Base-by-base conservation (phyloP, 1,139 yeast species). In the Saccharomyces hybrid region DNA sequence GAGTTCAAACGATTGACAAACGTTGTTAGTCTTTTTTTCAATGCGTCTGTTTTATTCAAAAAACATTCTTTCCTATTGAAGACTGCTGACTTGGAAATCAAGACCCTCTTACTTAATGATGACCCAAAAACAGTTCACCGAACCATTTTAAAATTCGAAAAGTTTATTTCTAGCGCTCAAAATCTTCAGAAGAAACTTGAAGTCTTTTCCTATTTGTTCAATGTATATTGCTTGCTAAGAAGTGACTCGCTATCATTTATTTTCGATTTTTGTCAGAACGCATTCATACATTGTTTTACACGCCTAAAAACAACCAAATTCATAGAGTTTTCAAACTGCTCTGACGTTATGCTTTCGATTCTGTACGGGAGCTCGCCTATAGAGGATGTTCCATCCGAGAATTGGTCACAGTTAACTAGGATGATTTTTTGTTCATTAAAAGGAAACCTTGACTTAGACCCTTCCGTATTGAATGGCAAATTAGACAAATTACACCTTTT, bases 21-120 rank as follows among this genome's bases (percentile, higher is more conserved):
- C 54, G 54, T 73, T 2, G 63, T 70, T 2, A 72, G 68, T 52
- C 58, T 72, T 20, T 55, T 66, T 11, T 71, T 67, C 48, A 71
- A 71, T 53, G 53, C 59, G 5, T 66, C 63, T 26, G 57, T 67
- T 4, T 54, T 57, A 7, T 52, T 50, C 13, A 62, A 54, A 42
- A 56, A 58, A 11, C 46, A 51, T 8, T 42, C 47, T 0, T 59
- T 58, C 26, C 44, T 64, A 5, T 54, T 53, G 13, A 23, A 57
- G 1, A 56, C 64, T 3, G 54, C 61, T 2, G 48, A 50, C 25
- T 26, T 56, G 23, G 65, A 61, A 47, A 46, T 56, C n/a, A 32
- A 27, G 13, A 50, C 42, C 11, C 56, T 54, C 49, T 25, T 57
- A 25, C 41, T 50, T 14, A 52, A 49, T 25, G 41, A 46, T 23